Conservation (phyloP, 352 stramenopile genomes). For the Pythium aristosporum region DNA sequence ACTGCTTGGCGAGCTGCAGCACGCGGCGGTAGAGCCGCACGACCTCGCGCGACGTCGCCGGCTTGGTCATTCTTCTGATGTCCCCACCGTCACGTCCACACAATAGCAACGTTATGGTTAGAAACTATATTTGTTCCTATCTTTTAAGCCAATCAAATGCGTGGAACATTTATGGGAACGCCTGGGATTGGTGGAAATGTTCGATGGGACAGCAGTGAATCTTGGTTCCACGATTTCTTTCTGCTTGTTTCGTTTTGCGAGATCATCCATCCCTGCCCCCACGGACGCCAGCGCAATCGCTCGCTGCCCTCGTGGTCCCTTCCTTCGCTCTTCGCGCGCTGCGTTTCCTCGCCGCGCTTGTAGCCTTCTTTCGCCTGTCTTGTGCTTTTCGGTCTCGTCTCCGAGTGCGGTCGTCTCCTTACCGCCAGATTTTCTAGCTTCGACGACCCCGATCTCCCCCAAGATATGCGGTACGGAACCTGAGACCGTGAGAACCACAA, state of each 20-base stretch:
- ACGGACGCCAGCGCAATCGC: neutral
- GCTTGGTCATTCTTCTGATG: slow-evolving; percentile 5
- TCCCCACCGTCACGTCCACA: neutral
- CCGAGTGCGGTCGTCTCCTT: neutral
- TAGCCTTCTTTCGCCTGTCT: neutral
- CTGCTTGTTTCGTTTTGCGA: neutral
- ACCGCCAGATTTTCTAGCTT: neutral
- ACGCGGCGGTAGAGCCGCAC: slow-evolving; percentile 79
- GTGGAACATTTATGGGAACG: neutral
- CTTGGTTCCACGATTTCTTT: neutral
- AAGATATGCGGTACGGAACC: slow-evolving; percentile 19
- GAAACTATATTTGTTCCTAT: neutral
- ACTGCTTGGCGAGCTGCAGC: slow-evolving; percentile 80
- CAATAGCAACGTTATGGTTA: slow-evolving; percentile 7
- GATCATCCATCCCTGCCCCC: slow-evolving; percentile 4
- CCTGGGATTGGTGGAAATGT: slow-evolving; percentile 7
- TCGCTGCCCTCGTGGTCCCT: slow-evolving; percentile 1
- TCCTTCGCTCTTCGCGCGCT: neutral
- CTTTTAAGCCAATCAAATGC: slow-evolving; percentile 11
- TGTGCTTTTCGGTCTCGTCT: slow-evolving; percentile 1
- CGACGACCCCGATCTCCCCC: neutral
- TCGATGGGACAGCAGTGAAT: neutral
- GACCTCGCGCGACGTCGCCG: slow-evolving; percentile 56
- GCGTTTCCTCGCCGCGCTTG: neutral
- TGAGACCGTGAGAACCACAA: neutral